Evolutionary conservation across 1,139 yeast genomes (phyloP), one percentile per base, ranked within the genome.

Genomic region (Yamadazyma diospyri): DNA sequence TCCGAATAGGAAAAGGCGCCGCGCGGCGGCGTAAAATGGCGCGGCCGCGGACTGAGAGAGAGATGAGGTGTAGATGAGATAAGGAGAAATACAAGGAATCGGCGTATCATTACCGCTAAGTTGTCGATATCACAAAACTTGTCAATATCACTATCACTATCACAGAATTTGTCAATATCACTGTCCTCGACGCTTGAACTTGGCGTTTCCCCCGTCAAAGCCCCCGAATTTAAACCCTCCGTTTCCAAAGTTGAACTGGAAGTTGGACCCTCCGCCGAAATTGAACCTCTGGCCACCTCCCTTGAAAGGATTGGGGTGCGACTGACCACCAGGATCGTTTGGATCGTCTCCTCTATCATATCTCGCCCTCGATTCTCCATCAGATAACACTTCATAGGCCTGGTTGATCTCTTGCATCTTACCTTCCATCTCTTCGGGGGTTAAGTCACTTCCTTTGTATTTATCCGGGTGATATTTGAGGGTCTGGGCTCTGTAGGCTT

Each of bases 361-460:
- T 33, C 81, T 68, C 37, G 66, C 75, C 37, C 81, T 72, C 39
- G 74, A 63, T 32, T 80, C 85, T 2, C 74, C 72, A 45, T 83
- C 77, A 7, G 89, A 75, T 30, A 92, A 64, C 3, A 83, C 80
- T 51, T 89, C 97, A 54, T 92, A 89, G 0, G 98, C 98, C 52
- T 83, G 87, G 57, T 92, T 92, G 43, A 92, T 85, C 33, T 82
- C 89, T 37, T 94, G 88, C 94, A 92, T 92, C 49, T 84, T 86
- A 28, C 66, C 65, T 55, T 87, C 94, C 25, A 83, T 82, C 41
- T 83, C 74, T 17, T 81, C 88, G n/a, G 77, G 71, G 2, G 76
- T 60, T 43, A 83, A 51, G 24, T 79, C 87, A 19, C 78, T 80
- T 3, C 72, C 71, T 51, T 78, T 80, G 50, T 81, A 77, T 57